These are phyloP conservation scores for Starmerella stellata DNA, from an alignment of 805 yeast genomes.

Conservation along the genomic window DNA sequence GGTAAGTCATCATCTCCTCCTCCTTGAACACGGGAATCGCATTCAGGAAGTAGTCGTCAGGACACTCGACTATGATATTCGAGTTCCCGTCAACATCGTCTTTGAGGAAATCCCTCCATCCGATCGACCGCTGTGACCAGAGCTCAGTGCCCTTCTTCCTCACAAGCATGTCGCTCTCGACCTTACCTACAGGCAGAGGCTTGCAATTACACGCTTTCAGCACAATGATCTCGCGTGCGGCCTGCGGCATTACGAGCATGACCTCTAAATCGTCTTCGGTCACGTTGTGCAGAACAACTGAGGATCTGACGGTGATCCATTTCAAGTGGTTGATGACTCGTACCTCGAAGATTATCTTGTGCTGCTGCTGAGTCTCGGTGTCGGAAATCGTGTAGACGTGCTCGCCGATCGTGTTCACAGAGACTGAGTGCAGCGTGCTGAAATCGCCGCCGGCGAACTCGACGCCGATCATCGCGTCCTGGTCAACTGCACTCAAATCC, in stretches of 20 bases:
- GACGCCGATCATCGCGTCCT: slow-evolving; percentile 44
- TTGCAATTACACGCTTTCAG: slow-evolving; percentile 39
- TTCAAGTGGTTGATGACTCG: slow-evolving; percentile 59
- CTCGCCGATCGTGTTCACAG: slow-evolving; percentile 72
- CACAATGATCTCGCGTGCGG: slow-evolving; percentile 22
- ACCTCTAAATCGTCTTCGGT: slow-evolving; percentile 39
- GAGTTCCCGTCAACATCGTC: not conserved
- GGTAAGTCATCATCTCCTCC: slow-evolving; percentile 68
- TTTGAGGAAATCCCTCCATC: not conserved
- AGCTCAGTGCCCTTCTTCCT: slow-evolving; percentile 44
- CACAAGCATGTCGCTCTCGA: slow-evolving; percentile 37
- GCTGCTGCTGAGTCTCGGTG: slow-evolving; percentile 22
- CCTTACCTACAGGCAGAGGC: slow-evolving; percentile 61
- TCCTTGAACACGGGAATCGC: slow-evolving; percentile 22
- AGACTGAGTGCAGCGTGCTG: slow-evolving; percentile 35
- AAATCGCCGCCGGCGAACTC: slow-evolving; percentile 37
- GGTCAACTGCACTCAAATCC: slow-evolving; percentile 46
- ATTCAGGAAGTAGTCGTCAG: slow-evolving; percentile 13
- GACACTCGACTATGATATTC: slow-evolving; percentile 40
- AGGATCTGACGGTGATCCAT: slow-evolving; percentile 56
- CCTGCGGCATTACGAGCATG: slow-evolving; percentile 17
- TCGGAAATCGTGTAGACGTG: slow-evolving; percentile 40
- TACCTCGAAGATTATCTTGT: slow-evolving; percentile 56
- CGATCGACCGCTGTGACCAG: slow-evolving; percentile 47
- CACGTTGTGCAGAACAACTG: slow-evolving; percentile 49